These are phyloP conservation scores for Neonectria magnoliae DNA, from an alignment of 2,329 filamentous ascomycete genomes.

Conservation along the genomic window DNA sequence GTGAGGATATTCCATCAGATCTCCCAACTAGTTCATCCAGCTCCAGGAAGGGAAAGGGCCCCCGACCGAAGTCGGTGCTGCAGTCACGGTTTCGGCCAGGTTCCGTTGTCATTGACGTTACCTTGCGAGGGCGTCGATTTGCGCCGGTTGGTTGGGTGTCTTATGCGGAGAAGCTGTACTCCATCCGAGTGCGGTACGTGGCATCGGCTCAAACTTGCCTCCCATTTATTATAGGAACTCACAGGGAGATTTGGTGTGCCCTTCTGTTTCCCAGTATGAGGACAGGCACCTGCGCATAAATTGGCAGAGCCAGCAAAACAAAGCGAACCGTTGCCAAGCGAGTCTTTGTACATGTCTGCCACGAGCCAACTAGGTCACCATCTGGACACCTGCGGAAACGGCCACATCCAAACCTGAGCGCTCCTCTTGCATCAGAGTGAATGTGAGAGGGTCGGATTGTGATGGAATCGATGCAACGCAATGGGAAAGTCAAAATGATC, in stretches of 20 bases:
- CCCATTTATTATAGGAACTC: not conserved
- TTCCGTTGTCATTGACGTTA: slow-evolving; percentile 26
- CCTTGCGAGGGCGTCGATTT: slow-evolving; percentile 9
- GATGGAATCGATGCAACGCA: not conserved
- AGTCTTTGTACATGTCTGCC: not conserved
- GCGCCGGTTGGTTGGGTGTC: slow-evolving; percentile 20
- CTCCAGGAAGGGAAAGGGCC: slow-evolving; percentile 7
- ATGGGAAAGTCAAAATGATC: slow-evolving; percentile 8
- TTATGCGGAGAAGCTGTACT: slow-evolving; percentile 16
- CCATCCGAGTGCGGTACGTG: not conserved
- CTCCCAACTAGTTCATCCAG: not conserved
- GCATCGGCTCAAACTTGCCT: not conserved
- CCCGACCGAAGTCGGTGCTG: slow-evolving; percentile 11
- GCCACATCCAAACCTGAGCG: not conserved
- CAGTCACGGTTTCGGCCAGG: slow-evolving; percentile 28
- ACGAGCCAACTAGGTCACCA: not conserved
- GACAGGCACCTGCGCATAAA: not conserved
- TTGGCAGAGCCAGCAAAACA: not conserved
- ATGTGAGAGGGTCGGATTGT: not conserved
- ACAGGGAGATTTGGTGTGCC: not conserved
- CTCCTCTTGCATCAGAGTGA: not conserved
- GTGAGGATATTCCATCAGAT: slow-evolving; percentile 9
- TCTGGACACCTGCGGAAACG: not conserved
- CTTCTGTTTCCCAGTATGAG: not conserved
- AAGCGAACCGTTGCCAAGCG: not conserved